A percentile compares a stretch with the other conserved stretches of the same genome.
phyloP scores from a whole-genome alignment of 768 basidiomycete species.

The Russula dissimulans region DNA sequence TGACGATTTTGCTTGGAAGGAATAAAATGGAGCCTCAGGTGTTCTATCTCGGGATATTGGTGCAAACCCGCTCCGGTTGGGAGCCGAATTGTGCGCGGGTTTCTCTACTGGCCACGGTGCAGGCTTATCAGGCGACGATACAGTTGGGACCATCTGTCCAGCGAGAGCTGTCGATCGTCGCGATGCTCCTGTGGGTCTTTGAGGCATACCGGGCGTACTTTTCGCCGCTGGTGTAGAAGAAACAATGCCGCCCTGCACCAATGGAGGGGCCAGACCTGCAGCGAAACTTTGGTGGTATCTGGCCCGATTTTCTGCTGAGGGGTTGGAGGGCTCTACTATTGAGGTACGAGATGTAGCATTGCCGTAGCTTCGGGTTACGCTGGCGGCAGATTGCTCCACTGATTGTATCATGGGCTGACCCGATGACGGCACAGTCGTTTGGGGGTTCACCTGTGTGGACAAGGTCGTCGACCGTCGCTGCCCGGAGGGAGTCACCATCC shows the following conservation, averaged over 20 bases:
- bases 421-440: neutral
- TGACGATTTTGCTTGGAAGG: neutral
- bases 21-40: neutral
- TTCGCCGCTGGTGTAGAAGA: neutral
- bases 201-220: neutral
- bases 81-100: neutral
- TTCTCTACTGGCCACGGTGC: neutral
- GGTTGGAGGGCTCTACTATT: neutral
- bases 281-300: neutral
- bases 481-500: neutral
- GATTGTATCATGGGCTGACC: neutral
- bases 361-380: neutral
- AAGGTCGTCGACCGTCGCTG: neutral
- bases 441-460: neutral
- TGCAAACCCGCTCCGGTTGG: neutral
- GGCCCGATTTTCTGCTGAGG: neutral
- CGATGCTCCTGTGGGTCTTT: neutral
- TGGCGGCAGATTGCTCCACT: neutral
- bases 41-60: neutral
- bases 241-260: neutral
- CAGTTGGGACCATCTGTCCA: neutral
- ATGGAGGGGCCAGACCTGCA: too few relatives aligned
- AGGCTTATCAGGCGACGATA: neutral
- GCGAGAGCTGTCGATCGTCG: neutral
- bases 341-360: neutral